phyloP scores from a whole-genome alignment of 78 protist genomes.

The Isochrysis galbana region DNA sequence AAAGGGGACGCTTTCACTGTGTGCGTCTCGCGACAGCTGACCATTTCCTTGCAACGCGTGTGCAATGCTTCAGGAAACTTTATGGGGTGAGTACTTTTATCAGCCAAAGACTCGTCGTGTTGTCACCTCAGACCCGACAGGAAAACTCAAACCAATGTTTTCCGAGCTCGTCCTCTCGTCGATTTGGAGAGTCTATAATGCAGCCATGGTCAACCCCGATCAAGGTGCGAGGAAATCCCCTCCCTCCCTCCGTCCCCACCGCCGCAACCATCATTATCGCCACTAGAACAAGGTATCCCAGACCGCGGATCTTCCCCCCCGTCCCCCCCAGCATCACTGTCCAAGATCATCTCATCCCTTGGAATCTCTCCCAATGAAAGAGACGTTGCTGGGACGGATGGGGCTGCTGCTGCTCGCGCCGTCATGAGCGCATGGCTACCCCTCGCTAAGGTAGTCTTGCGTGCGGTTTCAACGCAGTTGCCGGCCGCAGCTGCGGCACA shows the following conservation, averaged over 20 bases:
- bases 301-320: no score
- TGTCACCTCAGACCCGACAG: constrained; percentile 13
- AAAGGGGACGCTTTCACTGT: no score
- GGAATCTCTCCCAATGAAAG: constrained; percentile 39
- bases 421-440: constrained; percentile 88
- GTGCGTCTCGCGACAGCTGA: no score
- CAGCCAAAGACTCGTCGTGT: constrained; percentile 21
- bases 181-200: constrained; percentile 77
- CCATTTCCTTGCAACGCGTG: no score
- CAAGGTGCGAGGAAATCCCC: not conserved
- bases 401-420: not conserved
- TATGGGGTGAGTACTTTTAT: constrained; percentile 93
- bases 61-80: constrained; percentile 56
- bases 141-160: constrained; percentile 76
- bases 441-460: constrained; percentile 66
- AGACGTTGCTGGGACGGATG: constrained; percentile 57
- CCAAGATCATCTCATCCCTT: constrained; percentile 70
- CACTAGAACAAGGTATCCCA: no score
- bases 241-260: no score
- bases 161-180: constrained; percentile 80
- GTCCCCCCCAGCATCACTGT: no score
- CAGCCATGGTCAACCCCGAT: not conserved
- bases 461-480: constrained; percentile 51
- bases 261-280: no score
- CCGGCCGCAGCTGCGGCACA: constrained; percentile 86